Base-by-base conservation (phyloP, 2,329 filamentous ascomycete species). In the Aspergillus sojae region DNA sequence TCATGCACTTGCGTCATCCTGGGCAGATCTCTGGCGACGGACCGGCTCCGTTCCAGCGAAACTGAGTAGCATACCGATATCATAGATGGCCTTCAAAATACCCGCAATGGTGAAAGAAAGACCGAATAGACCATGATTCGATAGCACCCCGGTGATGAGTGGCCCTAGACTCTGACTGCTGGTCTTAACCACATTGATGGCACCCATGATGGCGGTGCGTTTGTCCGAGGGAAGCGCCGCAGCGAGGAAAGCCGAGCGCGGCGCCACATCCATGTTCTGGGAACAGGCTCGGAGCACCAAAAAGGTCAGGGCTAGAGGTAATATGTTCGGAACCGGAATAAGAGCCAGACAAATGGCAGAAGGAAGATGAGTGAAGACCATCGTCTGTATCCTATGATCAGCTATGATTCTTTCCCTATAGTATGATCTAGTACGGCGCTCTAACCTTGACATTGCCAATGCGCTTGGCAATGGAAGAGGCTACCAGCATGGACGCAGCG, bases 311-410 rank as follows among this genome's bases (percentile, higher is more conserved):
- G 89, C 84, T 5, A 88, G 65, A 12, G 79, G 79, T 0, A 88
- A 77, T 4, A 81, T 79, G 23, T 79, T 75, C 0, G 88, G 87
- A 0, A 89, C 70, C 0, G 88, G 86, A 26, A 92, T 86, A 23
- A 92, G 75, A 16, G 85, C 80, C 1, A 92, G 82, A 67, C 88
- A 89, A 30, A 92, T 76, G 9, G 89, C 82, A 0, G 89, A 91
- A 0, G 90, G 90, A 0, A 92, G 80, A 68, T 92, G 89, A 0
- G 89, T 91, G 71, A 91, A 90, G 10, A 91, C 89, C 90, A 92
- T 92, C 1, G 89, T 91, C 81, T 88, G 65, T 19, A n/a, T 65
- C 68, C 63, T n/a, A 34, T 32, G 16, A 52, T 52, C 4, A 52
- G 46, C 26, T 9, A n/a, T 50, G 39, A 14, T 41, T 9, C 16